phyloP scores from a whole-genome alignment of 441 rosid genomes.

The Arabidopsis lyrata region DNA sequence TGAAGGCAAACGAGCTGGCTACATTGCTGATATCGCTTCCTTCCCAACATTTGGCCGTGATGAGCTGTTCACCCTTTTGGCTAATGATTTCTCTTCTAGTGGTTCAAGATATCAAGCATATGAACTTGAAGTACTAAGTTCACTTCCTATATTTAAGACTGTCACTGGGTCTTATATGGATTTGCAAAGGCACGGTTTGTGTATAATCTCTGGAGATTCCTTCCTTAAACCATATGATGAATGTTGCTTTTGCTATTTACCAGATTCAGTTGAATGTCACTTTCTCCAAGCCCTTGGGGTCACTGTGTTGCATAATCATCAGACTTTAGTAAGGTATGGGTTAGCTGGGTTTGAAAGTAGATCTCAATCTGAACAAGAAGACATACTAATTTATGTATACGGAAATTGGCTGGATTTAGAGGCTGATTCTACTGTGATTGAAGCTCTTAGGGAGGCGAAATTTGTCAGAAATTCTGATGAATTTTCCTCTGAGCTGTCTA shows the following conservation, averaged over 20 bases:
- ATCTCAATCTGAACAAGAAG: constrained; percentile 82
- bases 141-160: constrained; percentile 91
- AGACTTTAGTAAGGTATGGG: constrained; percentile 88
- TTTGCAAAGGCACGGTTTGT: constrained; percentile 70
- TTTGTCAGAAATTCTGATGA: constrained; percentile 89
- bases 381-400: constrained; percentile 73
- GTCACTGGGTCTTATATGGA: constrained; percentile 73
- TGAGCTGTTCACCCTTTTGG: constrained; percentile 85
- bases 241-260: constrained; percentile 71
- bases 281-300: constrained; percentile 90
- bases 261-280: constrained; percentile 73
- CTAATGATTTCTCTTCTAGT: constrained; percentile 72
- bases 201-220: constrained; percentile 83
- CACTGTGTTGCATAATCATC: constrained; percentile 83
- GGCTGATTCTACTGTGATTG: constrained; percentile 77
- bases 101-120: constrained; percentile 69
- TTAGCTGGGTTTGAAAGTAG: constrained; percentile 86
- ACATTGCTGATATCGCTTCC: constrained; percentile 70
- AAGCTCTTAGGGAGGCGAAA: constrained; percentile 83
- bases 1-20: constrained; percentile 81
- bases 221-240: constrained; percentile 87
- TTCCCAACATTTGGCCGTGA: constrained; percentile 72
- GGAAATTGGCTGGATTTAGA: constrained; percentile 84
- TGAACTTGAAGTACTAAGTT: constrained; percentile 81
- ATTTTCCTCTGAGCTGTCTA: constrained; percentile 65